Base-by-base conservation (phyloP, 192 early-diverging fungal species). In the Phlyctochytrium arcticum region DNA sequence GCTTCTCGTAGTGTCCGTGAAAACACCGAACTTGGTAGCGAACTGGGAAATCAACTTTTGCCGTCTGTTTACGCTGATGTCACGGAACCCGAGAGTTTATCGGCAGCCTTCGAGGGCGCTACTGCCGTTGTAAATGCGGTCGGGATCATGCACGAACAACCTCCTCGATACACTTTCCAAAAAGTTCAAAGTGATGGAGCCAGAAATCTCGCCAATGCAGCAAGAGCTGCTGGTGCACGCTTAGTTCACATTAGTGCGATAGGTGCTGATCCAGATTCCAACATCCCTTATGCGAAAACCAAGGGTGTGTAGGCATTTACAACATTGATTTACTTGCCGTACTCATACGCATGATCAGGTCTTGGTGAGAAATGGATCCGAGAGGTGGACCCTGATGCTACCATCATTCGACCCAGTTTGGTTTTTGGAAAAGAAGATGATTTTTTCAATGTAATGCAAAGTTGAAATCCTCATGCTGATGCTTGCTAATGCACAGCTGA, bases 401-500 rank as follows among this genome's bases (percentile, higher is more conserved):
- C 32, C 2, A 26, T 57, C n/a, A 36, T 57, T 7, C 55, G 55
- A 21, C 55, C 55, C 5, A 57, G 55, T 36, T 4, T 57, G 2
- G 55, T 57, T 19, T 57, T 57, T 36, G 55, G 55, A 21, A 4
- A 17, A 6, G 55, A 57, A n/a, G 55, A 57, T 57, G 55, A 57
- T 36, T 57, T 57, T 33, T 57, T 57, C 55, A 57, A 57, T 26
- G 50, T 53, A 27, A 53, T n/a, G n/a, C n/a, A n/a, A n/a, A n/a
- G n/a, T n/a, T 42, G 8, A n/a, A 42, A 42, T 42, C 39, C 39
- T 42, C n/a, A 10, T 42, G 39, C n/a, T 42, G 8, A 42, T n/a
- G n/a, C n/a, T n/a, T n/a, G n/a, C n/a, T n/a, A n/a, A n/a, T n/a
- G n/a, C n/a, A n/a, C n/a, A n/a, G n/a, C n/a, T n/a, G n/a, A n/a